phyloP scores from a whole-genome alignment of 345 rosid species.

The Gossypium mustelinum region DNA sequence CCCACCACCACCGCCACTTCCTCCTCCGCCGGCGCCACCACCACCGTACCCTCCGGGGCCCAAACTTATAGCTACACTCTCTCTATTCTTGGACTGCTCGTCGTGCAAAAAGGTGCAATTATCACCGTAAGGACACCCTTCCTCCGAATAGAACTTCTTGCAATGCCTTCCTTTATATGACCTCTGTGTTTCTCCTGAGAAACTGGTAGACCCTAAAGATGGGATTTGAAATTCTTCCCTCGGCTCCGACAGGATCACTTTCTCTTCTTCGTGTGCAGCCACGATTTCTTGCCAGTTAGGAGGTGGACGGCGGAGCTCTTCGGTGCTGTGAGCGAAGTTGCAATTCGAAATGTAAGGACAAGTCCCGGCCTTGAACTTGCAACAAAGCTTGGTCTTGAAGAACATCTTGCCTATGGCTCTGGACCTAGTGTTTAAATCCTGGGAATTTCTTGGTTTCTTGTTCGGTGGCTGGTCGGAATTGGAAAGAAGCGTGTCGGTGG shows the following conservation, averaged over 20 bases:
- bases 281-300: conserved; percentile 74
- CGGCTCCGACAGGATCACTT: conserved; percentile 16
- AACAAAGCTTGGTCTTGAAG: conserved; percentile 86
- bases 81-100: conserved; percentile 88
- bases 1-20: conserved; percentile 30
- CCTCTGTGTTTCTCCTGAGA: conserved; percentile 53
- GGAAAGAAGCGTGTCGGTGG: conserved; percentile 38
- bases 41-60: conserved; percentile 88
- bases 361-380: conserved; percentile 67
- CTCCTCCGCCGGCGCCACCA: conserved; percentile 34
- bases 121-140: conserved; percentile 96
- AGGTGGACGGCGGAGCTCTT: conserved; percentile 92
- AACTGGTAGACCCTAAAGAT: conserved; percentile 39
- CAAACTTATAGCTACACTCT: conserved; percentile 91
- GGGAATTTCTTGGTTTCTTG: conserved; percentile 53
- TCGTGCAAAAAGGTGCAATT: conserved; percentile 85
- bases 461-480: conserved; percentile 49
- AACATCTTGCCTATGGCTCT: conserved; percentile 72
- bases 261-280: conserved; percentile 66
- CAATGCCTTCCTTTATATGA: conserved; percentile 85
- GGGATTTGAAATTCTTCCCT: conserved; percentile 94
- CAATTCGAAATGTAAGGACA: conserved; percentile 71
- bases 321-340: conserved; percentile 82
- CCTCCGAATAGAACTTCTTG: conserved; percentile 90
- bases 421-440: conserved; percentile 42